Conservation (phyloP, 2,329 filamentous ascomycete species). For the Phoma sp. region DNA sequence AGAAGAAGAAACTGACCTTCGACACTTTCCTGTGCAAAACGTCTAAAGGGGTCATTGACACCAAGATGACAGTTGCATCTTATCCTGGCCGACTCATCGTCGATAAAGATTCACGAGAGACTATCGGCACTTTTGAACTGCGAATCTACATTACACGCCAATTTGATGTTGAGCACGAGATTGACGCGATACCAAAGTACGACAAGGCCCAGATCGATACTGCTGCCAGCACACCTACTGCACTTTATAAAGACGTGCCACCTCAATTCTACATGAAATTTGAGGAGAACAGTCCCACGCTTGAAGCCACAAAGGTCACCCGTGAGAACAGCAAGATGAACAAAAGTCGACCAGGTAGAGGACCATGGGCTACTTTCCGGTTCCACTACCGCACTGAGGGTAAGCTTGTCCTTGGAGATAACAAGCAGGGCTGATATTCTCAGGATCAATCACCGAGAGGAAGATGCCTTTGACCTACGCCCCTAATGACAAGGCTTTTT, state of each 20-base stretch:
- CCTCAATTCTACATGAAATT: constrained; percentile 34
- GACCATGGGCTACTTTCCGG: constrained; percentile 49
- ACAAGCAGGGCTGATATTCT: not conserved
- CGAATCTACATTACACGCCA: constrained; percentile 35
- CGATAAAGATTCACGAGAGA: constrained; percentile 20
- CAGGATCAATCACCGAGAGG: constrained; percentile 25
- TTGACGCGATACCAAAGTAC: constrained; percentile 20
- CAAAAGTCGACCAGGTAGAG: constrained; percentile 37
- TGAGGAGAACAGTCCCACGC: constrained; percentile 20
- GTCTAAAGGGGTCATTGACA: constrained; percentile 71
- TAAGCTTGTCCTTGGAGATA: constrained; percentile 1
- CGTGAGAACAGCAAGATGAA: constrained; percentile 20
- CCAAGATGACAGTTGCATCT: constrained; percentile 87
- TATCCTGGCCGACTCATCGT: constrained; percentile 59
- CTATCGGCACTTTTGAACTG: constrained; percentile 42
- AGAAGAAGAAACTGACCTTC: constrained; percentile 31
- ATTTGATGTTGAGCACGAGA: constrained; percentile 21
- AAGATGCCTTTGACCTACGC: constrained; percentile 18
- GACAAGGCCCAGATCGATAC: not conserved
- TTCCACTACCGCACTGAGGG: constrained; percentile 50
- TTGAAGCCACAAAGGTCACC: constrained; percentile 16
- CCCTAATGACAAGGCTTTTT: constrained; percentile 6
- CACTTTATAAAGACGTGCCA: constrained; percentile 22
- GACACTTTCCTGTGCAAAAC: constrained; percentile 27
- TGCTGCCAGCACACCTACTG: not conserved